Conservation (phyloP, 257 asterid genomes). For the Fraxinus anomala region DNA sequence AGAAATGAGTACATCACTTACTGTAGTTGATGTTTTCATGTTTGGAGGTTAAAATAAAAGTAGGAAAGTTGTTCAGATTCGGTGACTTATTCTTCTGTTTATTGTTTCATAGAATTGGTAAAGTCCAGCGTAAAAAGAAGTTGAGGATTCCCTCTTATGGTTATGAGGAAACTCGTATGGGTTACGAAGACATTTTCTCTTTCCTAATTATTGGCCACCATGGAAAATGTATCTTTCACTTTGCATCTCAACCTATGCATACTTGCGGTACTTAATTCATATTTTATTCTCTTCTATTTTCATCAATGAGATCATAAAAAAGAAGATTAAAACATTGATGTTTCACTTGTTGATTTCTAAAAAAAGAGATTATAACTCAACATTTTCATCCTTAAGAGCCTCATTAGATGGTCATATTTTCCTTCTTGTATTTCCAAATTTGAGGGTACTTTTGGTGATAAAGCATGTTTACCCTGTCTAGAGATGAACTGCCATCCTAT, state of each 20-base stretch:
- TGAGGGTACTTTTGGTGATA: not conserved
- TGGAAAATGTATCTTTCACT: not conserved
- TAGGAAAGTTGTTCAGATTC: not conserved
- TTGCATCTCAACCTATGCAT: not conserved
- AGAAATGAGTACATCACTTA: not conserved
- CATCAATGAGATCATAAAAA: not conserved
- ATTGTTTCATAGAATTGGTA: not conserved
- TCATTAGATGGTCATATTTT: not conserved
- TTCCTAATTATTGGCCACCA: not conserved
- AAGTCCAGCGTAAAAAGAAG: not conserved
- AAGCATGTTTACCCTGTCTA: not conserved
- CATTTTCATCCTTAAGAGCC: not conserved
- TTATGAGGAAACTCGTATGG: not conserved
- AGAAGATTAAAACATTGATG: not conserved
- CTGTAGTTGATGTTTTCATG: not conserved
- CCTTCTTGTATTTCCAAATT: not conserved
- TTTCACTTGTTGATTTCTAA: too few relatives aligned
- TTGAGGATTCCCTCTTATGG: not conserved
- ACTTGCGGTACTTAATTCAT: not conserved
- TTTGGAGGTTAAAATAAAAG: not conserved
- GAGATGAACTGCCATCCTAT: not conserved
- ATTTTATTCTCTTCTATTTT: not conserved
- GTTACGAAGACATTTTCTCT: not conserved
- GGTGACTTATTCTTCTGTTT: not conserved
- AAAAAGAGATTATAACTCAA: too few relatives aligned